phyloP scores from a whole-genome alignment of 768 basidiomycete genomes.

The Mycena chlorophos region DNA sequence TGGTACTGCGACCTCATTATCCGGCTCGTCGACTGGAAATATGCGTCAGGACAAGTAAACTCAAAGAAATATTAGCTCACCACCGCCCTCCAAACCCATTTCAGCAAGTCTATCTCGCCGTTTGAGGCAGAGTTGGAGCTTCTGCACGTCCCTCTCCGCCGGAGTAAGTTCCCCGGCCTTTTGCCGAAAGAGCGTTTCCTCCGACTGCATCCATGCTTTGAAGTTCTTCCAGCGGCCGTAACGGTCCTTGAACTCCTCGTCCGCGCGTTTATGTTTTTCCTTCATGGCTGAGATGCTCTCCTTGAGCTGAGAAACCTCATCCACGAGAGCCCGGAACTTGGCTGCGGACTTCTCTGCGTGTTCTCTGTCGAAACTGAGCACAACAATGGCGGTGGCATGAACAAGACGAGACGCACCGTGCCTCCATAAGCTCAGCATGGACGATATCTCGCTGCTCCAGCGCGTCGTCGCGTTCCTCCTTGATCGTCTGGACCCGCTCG shows the following conservation, averaged over 20 bases:
- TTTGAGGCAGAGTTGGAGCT: slow-evolving; percentile 14
- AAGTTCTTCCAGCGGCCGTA: slow-evolving; percentile 44
- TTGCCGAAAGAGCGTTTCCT: slow-evolving; percentile 32
- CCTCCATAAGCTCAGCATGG: slow-evolving; percentile 7
- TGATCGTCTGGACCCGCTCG: slow-evolving; percentile 27
- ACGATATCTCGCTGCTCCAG: slow-evolving; percentile 14
- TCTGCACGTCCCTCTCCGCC: slow-evolving; percentile 30
- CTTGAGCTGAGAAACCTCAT: slow-evolving; percentile 18
- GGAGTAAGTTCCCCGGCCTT: slow-evolving; percentile 28
- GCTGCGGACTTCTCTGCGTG: slow-evolving; percentile 2
- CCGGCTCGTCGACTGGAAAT: not conserved
- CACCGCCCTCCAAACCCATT: slow-evolving; percentile 10
- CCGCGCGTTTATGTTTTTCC: slow-evolving; percentile 41
- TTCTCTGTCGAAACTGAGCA: slow-evolving; percentile 4
- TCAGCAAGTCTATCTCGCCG: slow-evolving; percentile 25
- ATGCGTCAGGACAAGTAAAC: not conserved
- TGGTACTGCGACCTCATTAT: not conserved
- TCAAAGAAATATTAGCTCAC: not conserved
- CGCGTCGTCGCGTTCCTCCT: slow-evolving; percentile 23
- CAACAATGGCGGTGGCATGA: not conserved
- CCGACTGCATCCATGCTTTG: slow-evolving; percentile 43
- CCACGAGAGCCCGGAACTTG: slow-evolving; percentile 12
- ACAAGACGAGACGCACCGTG: slow-evolving; percentile 5
- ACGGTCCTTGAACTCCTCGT: slow-evolving; percentile 45
- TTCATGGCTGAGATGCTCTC: not conserved